These are phyloP conservation scores for Lipomyces orientalis DNA, from an alignment of 805 yeast species.

Conservation along the genomic window DNA sequence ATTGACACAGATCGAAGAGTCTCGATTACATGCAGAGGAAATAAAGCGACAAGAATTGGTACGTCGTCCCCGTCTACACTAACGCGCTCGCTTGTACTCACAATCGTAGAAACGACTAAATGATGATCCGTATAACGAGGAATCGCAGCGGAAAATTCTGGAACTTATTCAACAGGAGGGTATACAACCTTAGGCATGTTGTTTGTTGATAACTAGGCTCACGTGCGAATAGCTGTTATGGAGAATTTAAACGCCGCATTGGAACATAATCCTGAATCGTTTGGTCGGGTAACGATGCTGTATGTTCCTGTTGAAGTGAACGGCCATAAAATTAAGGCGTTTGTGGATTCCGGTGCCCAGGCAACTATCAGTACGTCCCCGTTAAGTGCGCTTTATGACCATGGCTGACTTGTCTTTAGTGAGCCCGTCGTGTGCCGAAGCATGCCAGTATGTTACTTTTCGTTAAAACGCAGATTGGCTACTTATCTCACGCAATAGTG, in stretches of 20 bases:
- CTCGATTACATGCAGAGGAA: conserved; percentile 44
- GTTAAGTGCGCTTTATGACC: not conserved
- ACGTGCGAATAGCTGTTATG: conserved; percentile 58
- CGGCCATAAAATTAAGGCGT: conserved; percentile 82
- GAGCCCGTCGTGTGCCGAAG: conserved; percentile 75
- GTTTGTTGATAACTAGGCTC: not conserved
- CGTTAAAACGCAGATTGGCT: not conserved
- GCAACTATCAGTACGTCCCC: conserved; percentile 59
- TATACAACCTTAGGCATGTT: not conserved
- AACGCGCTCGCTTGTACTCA: not conserved
- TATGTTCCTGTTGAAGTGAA: conserved; percentile 80
- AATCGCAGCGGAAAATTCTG: conserved; percentile 65
- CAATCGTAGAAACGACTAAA: conserved; percentile 50
- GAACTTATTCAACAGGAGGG: conserved; percentile 64
- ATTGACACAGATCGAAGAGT: conserved; percentile 42
- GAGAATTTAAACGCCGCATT: conserved; percentile 80
- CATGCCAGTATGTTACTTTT: conserved; percentile 53
- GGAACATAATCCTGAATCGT: conserved; percentile 87
- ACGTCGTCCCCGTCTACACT: not conserved
- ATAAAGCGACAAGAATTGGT: conserved; percentile 51
- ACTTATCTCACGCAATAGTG: conserved; percentile 22
- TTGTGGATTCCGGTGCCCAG: conserved; percentile 97
- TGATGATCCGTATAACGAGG: conserved; percentile 73
- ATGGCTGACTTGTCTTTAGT: conserved; percentile 43
- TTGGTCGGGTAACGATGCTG: conserved; percentile 81